phyloP scores from a whole-genome alignment of 2,329 filamentous ascomycete species.

The Dactylella cylindrospora region DNA sequence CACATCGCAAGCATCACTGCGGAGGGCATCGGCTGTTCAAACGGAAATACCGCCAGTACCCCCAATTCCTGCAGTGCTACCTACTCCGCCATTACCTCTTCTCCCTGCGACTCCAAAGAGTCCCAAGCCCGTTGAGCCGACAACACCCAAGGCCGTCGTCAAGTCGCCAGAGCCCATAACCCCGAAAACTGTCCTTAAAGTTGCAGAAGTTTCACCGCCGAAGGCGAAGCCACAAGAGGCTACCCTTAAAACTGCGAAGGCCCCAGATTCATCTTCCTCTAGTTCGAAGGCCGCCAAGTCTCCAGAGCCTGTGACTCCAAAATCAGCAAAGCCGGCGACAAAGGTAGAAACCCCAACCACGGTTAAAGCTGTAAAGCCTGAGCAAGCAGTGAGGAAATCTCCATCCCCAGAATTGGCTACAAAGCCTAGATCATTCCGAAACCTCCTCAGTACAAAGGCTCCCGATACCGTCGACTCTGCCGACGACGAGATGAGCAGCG shows the following conservation, averaged over 20 bases:
- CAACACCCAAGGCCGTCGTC: constrained; percentile 19
- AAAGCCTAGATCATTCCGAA: constrained; percentile 36
- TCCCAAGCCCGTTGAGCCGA: constrained; percentile 12
- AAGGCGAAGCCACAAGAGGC: constrained; percentile 10
- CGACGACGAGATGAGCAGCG: constrained; percentile 32
- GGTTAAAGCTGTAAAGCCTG: constrained; percentile 25
- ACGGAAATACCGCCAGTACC: constrained; percentile 15
- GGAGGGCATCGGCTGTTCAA: constrained; percentile 6
- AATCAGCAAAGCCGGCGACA: constrained; percentile 7
- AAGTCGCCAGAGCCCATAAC: constrained; percentile 19
- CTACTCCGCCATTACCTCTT: too few relatives aligned
- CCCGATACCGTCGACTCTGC: constrained; percentile 40
- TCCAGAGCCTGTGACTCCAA: constrained; percentile 23
- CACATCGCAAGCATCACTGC: not conserved
- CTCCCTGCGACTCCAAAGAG: constrained; percentile 13
- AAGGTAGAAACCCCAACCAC: constrained; percentile 25
- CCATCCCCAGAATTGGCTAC: constrained; percentile 26
- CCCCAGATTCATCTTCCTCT: constrained; percentile 5
- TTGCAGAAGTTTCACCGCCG: constrained; percentile 9
- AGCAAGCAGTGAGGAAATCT: constrained; percentile 35
- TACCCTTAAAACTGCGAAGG: not conserved
- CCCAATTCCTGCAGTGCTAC: constrained; percentile 10
- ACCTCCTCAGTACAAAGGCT: constrained; percentile 23
- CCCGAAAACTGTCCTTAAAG: not conserved
- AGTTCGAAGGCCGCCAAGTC: constrained; percentile 16